Conservation (phyloP, 345 rosid species). For the Durio zibethinus region DNA sequence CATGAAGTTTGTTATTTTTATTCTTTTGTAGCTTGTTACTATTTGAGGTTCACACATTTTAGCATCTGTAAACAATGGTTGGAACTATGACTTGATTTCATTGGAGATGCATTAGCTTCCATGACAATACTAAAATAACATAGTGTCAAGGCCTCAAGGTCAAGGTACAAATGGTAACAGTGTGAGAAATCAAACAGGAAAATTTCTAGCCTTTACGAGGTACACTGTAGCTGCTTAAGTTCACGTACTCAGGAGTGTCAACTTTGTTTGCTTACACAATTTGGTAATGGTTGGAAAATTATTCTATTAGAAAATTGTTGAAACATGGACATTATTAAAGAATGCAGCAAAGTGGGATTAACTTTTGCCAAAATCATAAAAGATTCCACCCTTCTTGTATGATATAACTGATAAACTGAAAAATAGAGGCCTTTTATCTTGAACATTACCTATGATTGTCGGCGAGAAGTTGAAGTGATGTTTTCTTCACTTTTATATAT, state of each 20-base stretch:
- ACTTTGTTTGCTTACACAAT: neutral
- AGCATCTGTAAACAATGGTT: neutral
- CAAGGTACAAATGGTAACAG: neutral
- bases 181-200: neutral
- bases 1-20: neutral
- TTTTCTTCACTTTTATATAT: neutral
- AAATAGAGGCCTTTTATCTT: neutral
- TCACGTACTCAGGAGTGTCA: neutral
- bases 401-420: neutral
- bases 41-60: conserved; percentile 6
- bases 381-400: neutral
- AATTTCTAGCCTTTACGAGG: neutral
- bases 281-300: neutral
- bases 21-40: conserved; percentile 2
- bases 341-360: neutral
- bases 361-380: neutral
- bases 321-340: neutral
- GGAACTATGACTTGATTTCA: neutral
- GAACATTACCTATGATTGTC: neutral
- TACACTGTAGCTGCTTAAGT: neutral
- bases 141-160: neutral
- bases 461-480: neutral
- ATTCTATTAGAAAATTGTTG: neutral
- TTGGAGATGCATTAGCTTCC: neutral
- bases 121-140: neutral